A percentile compares a stretch with the other conserved stretches of the same genome.
Conservation (phyloP, 75 land plant species). For the Cryptomeria japonica region DNA sequence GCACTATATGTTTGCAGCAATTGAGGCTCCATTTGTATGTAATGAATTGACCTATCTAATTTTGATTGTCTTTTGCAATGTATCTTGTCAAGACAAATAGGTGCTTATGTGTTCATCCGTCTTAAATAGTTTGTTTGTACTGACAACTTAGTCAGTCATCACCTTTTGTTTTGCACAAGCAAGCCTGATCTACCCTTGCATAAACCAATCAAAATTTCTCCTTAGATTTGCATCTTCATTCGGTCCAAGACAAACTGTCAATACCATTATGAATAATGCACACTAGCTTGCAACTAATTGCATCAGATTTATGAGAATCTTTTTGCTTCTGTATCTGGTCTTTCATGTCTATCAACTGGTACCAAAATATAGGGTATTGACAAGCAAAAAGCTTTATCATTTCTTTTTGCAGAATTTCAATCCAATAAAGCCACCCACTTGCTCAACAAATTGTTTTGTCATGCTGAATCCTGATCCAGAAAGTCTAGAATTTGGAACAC, state of each 20-base stretch:
- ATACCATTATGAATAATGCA: neutral
- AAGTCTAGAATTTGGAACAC: slow-evolving; percentile 23
- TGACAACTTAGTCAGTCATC: no score
- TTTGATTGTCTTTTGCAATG: no score
- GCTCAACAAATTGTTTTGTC: slow-evolving; percentile 40
- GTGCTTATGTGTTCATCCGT: no score
- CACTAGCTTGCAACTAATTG: neutral
- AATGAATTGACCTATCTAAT: no score
- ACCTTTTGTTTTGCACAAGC: no score
- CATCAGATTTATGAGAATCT: neutral
- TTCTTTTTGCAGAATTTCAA: slow-evolving; percentile 29
- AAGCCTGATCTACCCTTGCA: no score
- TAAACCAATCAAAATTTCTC: no score
- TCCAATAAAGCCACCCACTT: slow-evolving; percentile 39
- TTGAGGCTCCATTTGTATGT: no score
- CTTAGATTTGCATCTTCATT: no score
- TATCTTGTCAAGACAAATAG: no score
- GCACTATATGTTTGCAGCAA: no score
- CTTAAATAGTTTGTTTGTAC: no score
- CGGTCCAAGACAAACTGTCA: neutral
- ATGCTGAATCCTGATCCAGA: slow-evolving; percentile 41
- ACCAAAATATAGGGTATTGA: slow-evolving; percentile 32
- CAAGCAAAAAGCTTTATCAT: slow-evolving; percentile 40
- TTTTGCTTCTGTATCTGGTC: neutral
- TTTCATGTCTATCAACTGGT: slow-evolving; percentile 1